Conservation (phyloP, 805 yeast species). For the Nakazawaea molendinolei region DNA sequence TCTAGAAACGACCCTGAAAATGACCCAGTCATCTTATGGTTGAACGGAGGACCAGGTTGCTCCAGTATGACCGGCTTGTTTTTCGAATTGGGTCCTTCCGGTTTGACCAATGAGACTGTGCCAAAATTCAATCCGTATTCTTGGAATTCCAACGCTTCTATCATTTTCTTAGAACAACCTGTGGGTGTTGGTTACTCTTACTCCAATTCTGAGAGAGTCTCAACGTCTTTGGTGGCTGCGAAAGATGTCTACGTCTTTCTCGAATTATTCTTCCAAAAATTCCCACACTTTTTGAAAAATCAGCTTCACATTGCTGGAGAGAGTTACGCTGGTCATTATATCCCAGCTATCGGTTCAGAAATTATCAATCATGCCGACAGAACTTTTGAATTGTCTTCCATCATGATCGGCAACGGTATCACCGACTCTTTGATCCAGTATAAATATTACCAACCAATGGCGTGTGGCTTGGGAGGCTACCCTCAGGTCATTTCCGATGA, state of each 20-base stretch:
- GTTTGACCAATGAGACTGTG: slow-evolving; percentile 51
- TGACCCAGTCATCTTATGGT: slow-evolving; percentile 84
- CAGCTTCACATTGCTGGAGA: slow-evolving; percentile 90
- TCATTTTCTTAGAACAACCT: slow-evolving; percentile 84
- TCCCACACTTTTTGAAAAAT: slow-evolving; percentile 45
- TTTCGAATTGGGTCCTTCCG: slow-evolving; percentile 81
- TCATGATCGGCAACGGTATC: slow-evolving; percentile 86
- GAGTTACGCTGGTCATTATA: slow-evolving; percentile 90
- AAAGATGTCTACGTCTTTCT: slow-evolving; percentile 75
- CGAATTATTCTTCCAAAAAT: slow-evolving; percentile 72
- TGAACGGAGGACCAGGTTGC: slow-evolving; percentile 95
- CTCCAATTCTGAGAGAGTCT: slow-evolving; percentile 52
- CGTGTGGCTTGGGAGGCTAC: slow-evolving; percentile 85
- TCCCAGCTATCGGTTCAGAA: slow-evolving; percentile 83
- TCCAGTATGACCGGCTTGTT: slow-evolving; percentile 82
- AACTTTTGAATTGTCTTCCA: slow-evolving; percentile 61
- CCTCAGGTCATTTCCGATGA: slow-evolving; percentile 72
- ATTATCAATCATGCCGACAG: slow-evolving; percentile 56
- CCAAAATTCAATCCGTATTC: slow-evolving; percentile 70
- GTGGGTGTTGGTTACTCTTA: slow-evolving; percentile 78
- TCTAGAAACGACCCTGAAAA: slow-evolving; percentile 81
- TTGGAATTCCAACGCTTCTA: slow-evolving; percentile 83
- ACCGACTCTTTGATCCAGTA: slow-evolving; percentile 81
- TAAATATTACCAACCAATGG: slow-evolving; percentile 83
- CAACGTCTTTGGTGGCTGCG: slow-evolving; percentile 76